phyloP scores from a whole-genome alignment of 129 eudicot genomes.

The Cynara cardunculus region DNA sequence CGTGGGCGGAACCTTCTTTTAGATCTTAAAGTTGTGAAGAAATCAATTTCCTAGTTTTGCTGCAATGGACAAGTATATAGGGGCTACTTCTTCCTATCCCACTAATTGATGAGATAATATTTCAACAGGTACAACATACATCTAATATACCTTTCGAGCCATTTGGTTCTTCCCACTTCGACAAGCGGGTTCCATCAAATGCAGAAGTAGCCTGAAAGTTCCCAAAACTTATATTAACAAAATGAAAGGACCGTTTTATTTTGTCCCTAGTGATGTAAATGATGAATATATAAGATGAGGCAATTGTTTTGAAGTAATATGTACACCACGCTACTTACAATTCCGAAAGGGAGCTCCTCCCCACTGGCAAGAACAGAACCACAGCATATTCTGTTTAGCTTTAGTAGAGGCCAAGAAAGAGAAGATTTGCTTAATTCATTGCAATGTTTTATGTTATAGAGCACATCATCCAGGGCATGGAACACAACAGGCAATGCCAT shows the following conservation, averaged over 20 bases:
- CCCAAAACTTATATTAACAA: not conserved
- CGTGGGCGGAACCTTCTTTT: not conserved
- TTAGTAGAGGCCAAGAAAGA: slow-evolving; percentile 79
- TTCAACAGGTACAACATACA: not conserved
- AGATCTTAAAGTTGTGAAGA: too few relatives aligned
- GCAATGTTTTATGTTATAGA: slow-evolving; percentile 38
- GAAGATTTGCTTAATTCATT: slow-evolving; percentile 36
- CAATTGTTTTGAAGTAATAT: not conserved
- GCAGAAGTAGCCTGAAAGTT: slow-evolving; percentile 76
- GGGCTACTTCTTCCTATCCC: too few relatives aligned
- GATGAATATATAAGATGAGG: not conserved
- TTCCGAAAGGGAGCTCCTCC: slow-evolving; percentile 97
- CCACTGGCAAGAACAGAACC: slow-evolving; percentile 93
- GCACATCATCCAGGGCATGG: slow-evolving; percentile 79
- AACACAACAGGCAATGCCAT: slow-evolving; percentile 83
- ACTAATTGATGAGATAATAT: not conserved
- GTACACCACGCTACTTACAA: slow-evolving; percentile 49
- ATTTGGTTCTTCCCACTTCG: slow-evolving; percentile 99
- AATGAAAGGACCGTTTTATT: not conserved
- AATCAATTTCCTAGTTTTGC: not conserved
- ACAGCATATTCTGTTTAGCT: slow-evolving; percentile 81
- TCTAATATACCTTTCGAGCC: slow-evolving; percentile 72
- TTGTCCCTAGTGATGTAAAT: not conserved
- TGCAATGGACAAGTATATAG: too few relatives aligned
- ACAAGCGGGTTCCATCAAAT: slow-evolving; percentile 83